Conservation (phyloP, 2,329 filamentous ascomycete species). For the Chrysoporthe puriensis region DNA sequence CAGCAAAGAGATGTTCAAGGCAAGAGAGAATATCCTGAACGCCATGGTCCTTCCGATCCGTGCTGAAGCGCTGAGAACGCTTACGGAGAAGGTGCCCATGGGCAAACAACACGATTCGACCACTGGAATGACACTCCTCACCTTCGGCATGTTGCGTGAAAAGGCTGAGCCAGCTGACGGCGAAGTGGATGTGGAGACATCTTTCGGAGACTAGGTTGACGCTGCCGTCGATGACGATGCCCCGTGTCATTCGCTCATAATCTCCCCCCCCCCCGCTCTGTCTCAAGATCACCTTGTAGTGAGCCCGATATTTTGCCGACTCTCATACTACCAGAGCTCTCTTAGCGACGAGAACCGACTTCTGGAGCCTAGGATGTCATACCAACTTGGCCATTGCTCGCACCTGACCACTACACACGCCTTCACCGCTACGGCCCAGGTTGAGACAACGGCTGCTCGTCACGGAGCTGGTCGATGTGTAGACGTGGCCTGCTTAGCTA, state of each 20-base stretch:
- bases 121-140: constrained; percentile 7
- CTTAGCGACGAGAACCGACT: not conserved
- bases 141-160: not conserved
- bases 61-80: constrained; percentile 14
- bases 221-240: not conserved
- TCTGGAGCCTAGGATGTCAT: not conserved
- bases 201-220: not conserved
- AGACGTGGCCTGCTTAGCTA: not conserved
- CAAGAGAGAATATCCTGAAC: constrained; percentile 12
- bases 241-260: not conserved
- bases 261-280: not conserved
- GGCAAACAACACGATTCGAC: constrained; percentile 19
- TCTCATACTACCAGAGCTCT: not conserved
- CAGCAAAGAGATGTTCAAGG: constrained; percentile 29
- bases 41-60: constrained; percentile 9
- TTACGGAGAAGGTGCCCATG: constrained; percentile 12
- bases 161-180: not conserved
- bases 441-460: constrained; percentile 2
- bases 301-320: not conserved
- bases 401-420: not conserved
- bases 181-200: constrained; percentile 10
- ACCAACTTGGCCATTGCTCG: not conserved
- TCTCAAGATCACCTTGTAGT: not conserved
- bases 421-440: not conserved
- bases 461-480: not conserved